A percentile compares a stretch with the other conserved stretches of the same genome.
Conservation (phyloP, 257 asterid species). For the Fraxinus excelsior region DNA sequence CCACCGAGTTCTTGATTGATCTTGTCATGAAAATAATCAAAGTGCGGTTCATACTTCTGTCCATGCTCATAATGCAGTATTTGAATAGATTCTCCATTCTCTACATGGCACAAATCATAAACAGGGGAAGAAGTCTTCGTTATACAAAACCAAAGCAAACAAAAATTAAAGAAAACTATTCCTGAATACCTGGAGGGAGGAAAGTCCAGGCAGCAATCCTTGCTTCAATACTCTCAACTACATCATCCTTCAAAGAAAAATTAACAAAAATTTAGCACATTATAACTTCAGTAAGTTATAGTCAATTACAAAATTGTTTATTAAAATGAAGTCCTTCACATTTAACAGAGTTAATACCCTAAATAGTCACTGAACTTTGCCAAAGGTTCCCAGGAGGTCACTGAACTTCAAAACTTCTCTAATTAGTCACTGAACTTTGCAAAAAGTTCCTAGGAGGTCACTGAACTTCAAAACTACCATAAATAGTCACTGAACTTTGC, state of each 20-base stretch:
- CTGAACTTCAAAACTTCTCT: too few species aligned
- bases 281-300: background rate
- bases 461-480: too few species aligned
- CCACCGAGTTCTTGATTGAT: conserved; percentile 56
- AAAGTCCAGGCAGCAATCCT: conserved; percentile 82
- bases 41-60: conserved; percentile 71
- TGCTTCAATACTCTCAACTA: conserved; percentile 52
- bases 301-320: background rate
- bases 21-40: conserved; percentile 53
- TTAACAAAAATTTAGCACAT: background rate
- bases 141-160: conserved; percentile 2
- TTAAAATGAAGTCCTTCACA: background rate
- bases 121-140: background rate
- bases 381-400: too few species aligned
- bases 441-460: too few species aligned
- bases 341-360: too few species aligned
- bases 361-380: too few species aligned
- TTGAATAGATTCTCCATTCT: conserved; percentile 68
- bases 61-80: conserved; percentile 62
- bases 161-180: background rate
- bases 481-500: too few species aligned
- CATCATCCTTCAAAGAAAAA: conserved; percentile 48
- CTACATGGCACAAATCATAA: conserved; percentile 27
- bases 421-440: too few species aligned
- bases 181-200: conserved; percentile 57